phyloP scores from a whole-genome alignment of 2,329 filamentous ascomycete species.

The Acrocalymma vagum region DNA sequence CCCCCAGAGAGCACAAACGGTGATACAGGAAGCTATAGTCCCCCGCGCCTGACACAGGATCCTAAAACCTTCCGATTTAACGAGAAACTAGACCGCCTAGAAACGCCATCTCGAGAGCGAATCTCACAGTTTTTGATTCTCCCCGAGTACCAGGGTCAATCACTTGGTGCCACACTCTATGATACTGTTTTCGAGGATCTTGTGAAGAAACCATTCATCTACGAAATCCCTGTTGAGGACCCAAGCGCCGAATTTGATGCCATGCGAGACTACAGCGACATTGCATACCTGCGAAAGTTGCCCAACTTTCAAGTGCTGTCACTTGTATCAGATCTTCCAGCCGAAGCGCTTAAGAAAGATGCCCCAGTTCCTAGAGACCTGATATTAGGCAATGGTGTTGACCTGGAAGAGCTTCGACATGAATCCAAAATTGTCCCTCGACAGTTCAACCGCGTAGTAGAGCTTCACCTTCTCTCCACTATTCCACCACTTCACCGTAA shows the following conservation, averaged over 20 bases:
- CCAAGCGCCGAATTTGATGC: constrained; percentile 88
- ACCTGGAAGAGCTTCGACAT: constrained; percentile 65
- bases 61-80: constrained; percentile 39
- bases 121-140: constrained; percentile 95
- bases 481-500: constrained; percentile 60
- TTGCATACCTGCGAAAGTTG: constrained; percentile 68
- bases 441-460: constrained; percentile 78
- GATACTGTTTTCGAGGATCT: constrained; percentile 77
- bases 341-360: constrained; percentile 61
- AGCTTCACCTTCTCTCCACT: constrained; percentile 74
- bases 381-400: constrained; percentile 66
- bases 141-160: constrained; percentile 83
- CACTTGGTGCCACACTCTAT: constrained; percentile 84
- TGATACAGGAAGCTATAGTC: constrained; percentile 50
- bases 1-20: constrained; percentile 37
- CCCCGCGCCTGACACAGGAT: constrained; percentile 35
- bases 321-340: constrained; percentile 58
- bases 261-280: constrained; percentile 77
- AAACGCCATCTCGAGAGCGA: constrained; percentile 78
- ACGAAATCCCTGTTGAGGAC: constrained; percentile 92
- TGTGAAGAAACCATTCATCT: constrained; percentile 71
- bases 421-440: constrained; percentile 76
- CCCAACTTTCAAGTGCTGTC: constrained; percentile 66
- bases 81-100: constrained; percentile 55
- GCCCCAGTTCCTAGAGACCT: constrained; percentile 58